Percentiles rank a stretch among this genome's conserved stretches.
These are phyloP conservation scores for Boletellus sp. DNA, from an alignment of 768 basidiomycete genomes.

Conservation along the genomic window DNA sequence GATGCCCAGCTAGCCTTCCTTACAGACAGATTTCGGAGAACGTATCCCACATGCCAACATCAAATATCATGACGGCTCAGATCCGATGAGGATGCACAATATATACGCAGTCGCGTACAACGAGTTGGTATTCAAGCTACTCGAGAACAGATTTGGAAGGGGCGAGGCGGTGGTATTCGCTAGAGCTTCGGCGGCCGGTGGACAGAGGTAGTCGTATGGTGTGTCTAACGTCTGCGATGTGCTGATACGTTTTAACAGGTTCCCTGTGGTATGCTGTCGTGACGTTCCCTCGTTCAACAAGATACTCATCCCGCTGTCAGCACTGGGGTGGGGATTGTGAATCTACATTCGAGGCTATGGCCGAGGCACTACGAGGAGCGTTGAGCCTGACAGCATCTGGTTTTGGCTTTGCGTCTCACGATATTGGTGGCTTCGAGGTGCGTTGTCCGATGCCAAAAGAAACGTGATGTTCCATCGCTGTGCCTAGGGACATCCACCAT, in stretches of 20 bases:
- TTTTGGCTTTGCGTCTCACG: slow-evolving; percentile 70
- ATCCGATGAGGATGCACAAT: slow-evolving; percentile 70
- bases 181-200: slow-evolving; percentile 62
- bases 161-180: slow-evolving; percentile 70
- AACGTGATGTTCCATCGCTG: neutral
- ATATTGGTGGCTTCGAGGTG: slow-evolving; percentile 76
- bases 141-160: slow-evolving; percentile 55
- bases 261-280: slow-evolving; percentile 12
- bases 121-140: slow-evolving; percentile 59
- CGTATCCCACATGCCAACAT: slow-evolving; percentile 67
- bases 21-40: slow-evolving; percentile 73
- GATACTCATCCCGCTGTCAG: slow-evolving; percentile 29
- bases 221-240: neutral
- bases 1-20: neutral
- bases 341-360: slow-evolving; percentile 76
- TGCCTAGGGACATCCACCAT: slow-evolving; percentile 56
- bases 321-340: slow-evolving; percentile 79
- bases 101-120: slow-evolving; percentile 69
- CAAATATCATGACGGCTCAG: slow-evolving; percentile 61
- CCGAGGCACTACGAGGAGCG: slow-evolving; percentile 63
- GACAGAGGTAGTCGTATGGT: slow-evolving; percentile 47
- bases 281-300: neutral
- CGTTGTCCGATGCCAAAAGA: slow-evolving; percentile 2
- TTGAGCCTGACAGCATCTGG: slow-evolving; percentile 66
- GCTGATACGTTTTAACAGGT: slow-evolving; percentile 8